phyloP scores from a whole-genome alignment of 495 filamentous ascomycete genomes.

The Penicillium roqueforti region DNA sequence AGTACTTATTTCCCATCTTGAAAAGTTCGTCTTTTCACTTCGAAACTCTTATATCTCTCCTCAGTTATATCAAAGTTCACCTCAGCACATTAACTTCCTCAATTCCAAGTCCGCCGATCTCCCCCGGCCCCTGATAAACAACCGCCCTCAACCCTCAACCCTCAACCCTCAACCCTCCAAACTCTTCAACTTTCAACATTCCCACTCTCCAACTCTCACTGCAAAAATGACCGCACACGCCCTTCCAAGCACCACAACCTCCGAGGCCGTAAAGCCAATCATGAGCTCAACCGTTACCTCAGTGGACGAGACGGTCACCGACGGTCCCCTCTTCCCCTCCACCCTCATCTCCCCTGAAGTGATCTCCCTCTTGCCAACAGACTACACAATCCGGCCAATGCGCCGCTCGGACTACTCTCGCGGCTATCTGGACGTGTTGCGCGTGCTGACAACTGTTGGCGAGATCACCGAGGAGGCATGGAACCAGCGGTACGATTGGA shows the following conservation, averaged over 20 bases:
- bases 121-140: slow-evolving; percentile 4
- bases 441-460: slow-evolving; percentile 88
- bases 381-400: slow-evolving; percentile 80
- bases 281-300: slow-evolving; percentile 40
- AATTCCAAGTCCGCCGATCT: slow-evolving; percentile 12
- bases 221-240: slow-evolving; percentile 17
- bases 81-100: not conserved
- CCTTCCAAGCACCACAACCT: slow-evolving; percentile 11
- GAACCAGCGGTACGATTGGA: slow-evolving; percentile 78
- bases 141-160: not conserved
- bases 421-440: slow-evolving; percentile 80
- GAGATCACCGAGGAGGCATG: slow-evolving; percentile 74
- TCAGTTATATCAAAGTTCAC: not conserved
- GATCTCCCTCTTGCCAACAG: slow-evolving; percentile 63
- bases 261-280: slow-evolving; percentile 18
- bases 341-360: slow-evolving; percentile 75
- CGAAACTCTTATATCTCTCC: not conserved
- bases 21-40: not conserved
- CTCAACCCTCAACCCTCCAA: not conserved
- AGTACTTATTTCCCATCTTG: not conserved
- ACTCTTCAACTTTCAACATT: slow-evolving; percentile 1
- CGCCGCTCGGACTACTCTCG: slow-evolving; percentile 69
- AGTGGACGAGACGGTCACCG: slow-evolving; percentile 45
- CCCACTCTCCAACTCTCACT: not conserved
- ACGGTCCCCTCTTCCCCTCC: slow-evolving; percentile 66